These are phyloP conservation scores for Cryptococcus neoformans DNA, from an alignment of 1,284 basidiomycete species.

Conservation along the genomic window DNA sequence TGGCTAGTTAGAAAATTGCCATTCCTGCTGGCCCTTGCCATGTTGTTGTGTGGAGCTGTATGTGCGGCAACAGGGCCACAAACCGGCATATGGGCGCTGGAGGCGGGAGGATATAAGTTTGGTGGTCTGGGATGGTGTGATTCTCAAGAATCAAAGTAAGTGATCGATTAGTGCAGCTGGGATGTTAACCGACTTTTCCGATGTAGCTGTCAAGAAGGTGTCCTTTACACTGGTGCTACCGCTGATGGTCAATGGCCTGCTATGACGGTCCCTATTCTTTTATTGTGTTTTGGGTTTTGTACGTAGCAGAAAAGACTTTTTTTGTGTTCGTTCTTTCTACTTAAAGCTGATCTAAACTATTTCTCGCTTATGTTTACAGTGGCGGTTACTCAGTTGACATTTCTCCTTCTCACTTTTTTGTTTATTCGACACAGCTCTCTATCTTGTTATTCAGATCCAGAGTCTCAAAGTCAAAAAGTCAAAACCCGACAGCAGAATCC, in stretches of 20 bases:
- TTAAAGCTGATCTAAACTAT: no score
- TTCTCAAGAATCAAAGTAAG: constrained; percentile 5
- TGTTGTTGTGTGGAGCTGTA: constrained; percentile 3
- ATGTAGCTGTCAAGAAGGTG: neutral
- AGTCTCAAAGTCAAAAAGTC: neutral
- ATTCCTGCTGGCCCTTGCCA: constrained; percentile 5
- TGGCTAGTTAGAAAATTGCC: constrained; percentile 10
- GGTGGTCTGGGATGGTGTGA: constrained; percentile 13
- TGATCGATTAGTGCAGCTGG: neutral
- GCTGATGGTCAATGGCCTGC: neutral
- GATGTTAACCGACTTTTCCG: neutral
- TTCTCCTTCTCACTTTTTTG: neutral
- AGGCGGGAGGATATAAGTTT: constrained; percentile 4
- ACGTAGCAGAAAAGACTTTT: neutral
- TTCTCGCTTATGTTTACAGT: neutral
- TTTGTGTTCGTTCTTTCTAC: neutral
- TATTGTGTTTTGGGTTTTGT: constrained; percentile 9
- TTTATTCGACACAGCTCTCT: constrained; percentile 6
- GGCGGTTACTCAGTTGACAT: neutral
- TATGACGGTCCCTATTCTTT: constrained; percentile 6
- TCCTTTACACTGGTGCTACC: neutral
- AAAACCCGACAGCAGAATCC: neutral
- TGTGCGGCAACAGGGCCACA: constrained; percentile 11
- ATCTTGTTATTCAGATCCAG: constrained; percentile 8
- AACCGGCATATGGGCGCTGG: constrained; percentile 5